Percentiles rank a stretch among this genome's conserved stretches.
These are phyloP conservation scores for Strobilomyces dryophilus DNA, from an alignment of 768 basidiomycete genomes.

Conservation along the genomic window DNA sequence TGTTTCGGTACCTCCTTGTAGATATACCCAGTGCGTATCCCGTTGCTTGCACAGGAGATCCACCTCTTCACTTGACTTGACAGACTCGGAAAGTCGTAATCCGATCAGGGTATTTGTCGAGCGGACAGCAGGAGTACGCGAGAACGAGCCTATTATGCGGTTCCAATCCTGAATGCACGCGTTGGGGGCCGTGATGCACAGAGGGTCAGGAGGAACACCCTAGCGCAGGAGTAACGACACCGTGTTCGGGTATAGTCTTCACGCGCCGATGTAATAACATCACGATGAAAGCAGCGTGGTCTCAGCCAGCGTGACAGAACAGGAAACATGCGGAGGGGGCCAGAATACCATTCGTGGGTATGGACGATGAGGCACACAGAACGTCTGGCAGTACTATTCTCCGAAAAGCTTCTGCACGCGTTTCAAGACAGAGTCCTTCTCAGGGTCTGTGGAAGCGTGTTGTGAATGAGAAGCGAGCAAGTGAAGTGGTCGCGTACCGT, in stretches of 20 bases:
- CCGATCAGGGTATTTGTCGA: constrained; percentile 69
- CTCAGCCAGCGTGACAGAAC: constrained; percentile 7
- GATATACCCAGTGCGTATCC: constrained; percentile 69
- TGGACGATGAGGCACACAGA: constrained; percentile 13
- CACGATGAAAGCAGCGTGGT: constrained; percentile 24
- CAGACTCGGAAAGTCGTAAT: constrained; percentile 60
- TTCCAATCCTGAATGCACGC: constrained; percentile 42
- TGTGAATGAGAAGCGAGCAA: constrained; percentile 6
- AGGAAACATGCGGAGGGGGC: constrained; percentile 5
- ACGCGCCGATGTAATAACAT: constrained; percentile 21
- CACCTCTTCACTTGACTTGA: constrained; percentile 6
- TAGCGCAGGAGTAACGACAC: constrained; percentile 8
- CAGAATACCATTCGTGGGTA: constrained; percentile 4
- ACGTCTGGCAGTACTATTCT: constrained; percentile 49
- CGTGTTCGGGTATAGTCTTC: constrained; percentile 14
- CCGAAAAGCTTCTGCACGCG: constrained; percentile 96
- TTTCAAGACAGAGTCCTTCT: constrained; percentile 93
- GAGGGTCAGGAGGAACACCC: constrained; percentile 8
- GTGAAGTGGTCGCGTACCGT: constrained; percentile 55
- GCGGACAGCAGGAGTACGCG: constrained; percentile 58
- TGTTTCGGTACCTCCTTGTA: constrained; percentile 71
- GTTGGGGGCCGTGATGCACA: constrained; percentile 5
- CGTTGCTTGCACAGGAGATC: constrained; percentile 15
- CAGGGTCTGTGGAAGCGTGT: constrained; percentile 62
- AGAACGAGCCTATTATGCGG: constrained; percentile 67